Evolutionary conservation across 345 rosid genomes (phyloP), one percentile per base, ranked within the genome.

Genomic region (Ceriops zippeliana): DNA sequence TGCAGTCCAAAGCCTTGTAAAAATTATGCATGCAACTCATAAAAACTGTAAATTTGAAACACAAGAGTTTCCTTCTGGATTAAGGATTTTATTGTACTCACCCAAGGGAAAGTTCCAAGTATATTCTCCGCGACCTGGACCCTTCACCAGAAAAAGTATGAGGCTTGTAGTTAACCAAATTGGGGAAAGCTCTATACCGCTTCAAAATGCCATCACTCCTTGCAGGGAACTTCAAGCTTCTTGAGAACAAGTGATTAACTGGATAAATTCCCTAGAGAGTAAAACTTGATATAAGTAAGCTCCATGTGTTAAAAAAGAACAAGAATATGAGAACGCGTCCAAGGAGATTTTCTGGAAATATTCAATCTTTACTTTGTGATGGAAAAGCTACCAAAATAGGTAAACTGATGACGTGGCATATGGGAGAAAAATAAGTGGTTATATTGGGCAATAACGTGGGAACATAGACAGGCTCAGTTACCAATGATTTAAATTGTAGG

Each of bases 81-180:
- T 9, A 66, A 60, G 38, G 65, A 75, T 62, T 27, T 35, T 19
- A 60, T 47, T 60, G 20, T 37, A 80, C 99, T 84, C 58, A 91
- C 99, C 99, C 99, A 52, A 91, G 65, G 76, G 93, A 87, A 78
- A 95, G 86, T 73, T 95, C 93, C 81, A 95, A 79, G 86, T 91
- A 63, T 80, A 95, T 86, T 83, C 88, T 85, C n/a, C 98, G 89
- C 70, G 16, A 16, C 24, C 59, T 56, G 28, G 86, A 80, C 74
- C 86, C 81, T 21, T 84, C 79, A 4, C 59, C 69, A 28, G 71
- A 78, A 17, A 27, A 53, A 61, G 71, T 62, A 54, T 66, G 80
- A 6, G 87, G 84, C 72, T 80, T 87, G 70, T 73, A 75, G 60
- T 70, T 64, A 71, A 80, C 83, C 70, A 95, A 32, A 62, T 83